Evolutionary conservation across 2,329 filamentous ascomycete genomes (phyloP).

Genomic region (Penicillium hordei): DNA sequence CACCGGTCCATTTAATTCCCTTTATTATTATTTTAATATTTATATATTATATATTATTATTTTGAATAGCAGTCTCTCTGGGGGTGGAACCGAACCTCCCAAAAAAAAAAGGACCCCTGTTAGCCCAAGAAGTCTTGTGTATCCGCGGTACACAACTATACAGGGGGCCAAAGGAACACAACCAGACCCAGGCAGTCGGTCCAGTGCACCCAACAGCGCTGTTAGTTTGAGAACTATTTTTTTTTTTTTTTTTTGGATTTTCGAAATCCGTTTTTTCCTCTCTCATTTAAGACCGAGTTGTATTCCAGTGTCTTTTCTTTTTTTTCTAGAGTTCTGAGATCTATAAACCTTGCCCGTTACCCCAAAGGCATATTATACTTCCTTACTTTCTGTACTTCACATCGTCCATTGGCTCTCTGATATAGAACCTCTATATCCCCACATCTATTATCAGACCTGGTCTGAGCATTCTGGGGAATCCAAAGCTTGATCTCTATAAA

Average conservation of each 20-base stretch:
- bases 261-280: conserved; percentile 5
- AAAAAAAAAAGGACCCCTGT: conserved; percentile 11
- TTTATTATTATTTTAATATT: conserved; percentile 2
- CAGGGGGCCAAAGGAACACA: conserved; percentile 27
- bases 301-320: conserved; percentile 22
- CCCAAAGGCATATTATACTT: not conserved
- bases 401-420: conserved; percentile 3
- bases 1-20: conserved; percentile 13
- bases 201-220: conserved; percentile 24
- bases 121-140: conserved; percentile 21
- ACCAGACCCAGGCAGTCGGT: conserved; percentile 21
- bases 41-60: not conserved
- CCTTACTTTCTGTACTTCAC: conserved; percentile 5
- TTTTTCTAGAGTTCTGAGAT: conserved; percentile 15
- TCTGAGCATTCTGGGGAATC: not conserved
- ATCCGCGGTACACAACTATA: conserved; percentile 29
- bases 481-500: conserved; percentile 1
- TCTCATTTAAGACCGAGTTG: conserved; percentile 22
- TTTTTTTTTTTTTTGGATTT: not conserved
- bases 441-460: not conserved
- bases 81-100: conserved; percentile 20
- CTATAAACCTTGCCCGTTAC: conserved; percentile 21
- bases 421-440: conserved; percentile 5
- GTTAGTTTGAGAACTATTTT: conserved; percentile 20
- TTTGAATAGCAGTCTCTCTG: conserved; percentile 12